Evolutionary conservation across 192 early-diverging fungal species (phyloP).

Genomic region (Coemansia sp.): DNA sequence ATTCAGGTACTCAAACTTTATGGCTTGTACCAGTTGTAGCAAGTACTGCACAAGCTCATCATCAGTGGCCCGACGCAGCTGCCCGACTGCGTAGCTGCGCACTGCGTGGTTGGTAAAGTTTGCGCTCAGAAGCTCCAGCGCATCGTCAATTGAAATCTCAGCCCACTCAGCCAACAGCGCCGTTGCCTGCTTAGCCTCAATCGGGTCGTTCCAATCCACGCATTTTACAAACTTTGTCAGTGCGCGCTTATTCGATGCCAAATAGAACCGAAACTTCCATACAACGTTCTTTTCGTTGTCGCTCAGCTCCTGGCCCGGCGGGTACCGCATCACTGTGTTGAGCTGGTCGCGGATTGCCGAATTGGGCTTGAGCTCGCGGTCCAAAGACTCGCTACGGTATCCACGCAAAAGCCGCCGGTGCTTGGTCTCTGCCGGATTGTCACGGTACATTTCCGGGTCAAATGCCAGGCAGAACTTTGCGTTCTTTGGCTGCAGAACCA

Average conservation of each 20-base stretch:
- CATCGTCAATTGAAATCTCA: conserved; percentile 92
- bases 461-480: conserved; percentile 60
- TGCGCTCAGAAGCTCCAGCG: conserved; percentile 87
- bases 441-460: conserved; percentile 83
- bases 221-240: conserved; percentile 97
- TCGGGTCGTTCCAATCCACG: conserved; percentile 90
- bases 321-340: conserved; percentile 89
- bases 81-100: conserved; percentile 82
- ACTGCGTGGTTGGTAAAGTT: conserved; percentile 83
- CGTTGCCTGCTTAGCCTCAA: conserved; percentile 89
- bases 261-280: conserved; percentile 97
- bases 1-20: conserved; percentile 87
- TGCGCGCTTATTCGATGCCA: conserved; percentile 91
- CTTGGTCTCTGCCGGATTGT: conserved; percentile 96
- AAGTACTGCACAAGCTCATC: conserved; percentile 95
- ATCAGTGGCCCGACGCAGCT: conserved; percentile 88
- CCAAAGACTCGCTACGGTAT: conserved; percentile 86
- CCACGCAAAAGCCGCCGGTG: conserved; percentile 86
- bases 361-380: conserved; percentile 96
- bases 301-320: conserved; percentile 82
- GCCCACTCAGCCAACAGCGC: conserved; percentile 87
- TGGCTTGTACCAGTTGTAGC: conserved; percentile 95
- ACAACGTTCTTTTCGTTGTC: conserved; percentile 91
- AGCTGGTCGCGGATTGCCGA: conserved; percentile 93
- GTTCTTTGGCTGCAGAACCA: conserved; percentile 29